Evolutionary conservation across 2,329 filamentous ascomycete genomes (phyloP).

Genomic region (Phyllachora maydis): DNA sequence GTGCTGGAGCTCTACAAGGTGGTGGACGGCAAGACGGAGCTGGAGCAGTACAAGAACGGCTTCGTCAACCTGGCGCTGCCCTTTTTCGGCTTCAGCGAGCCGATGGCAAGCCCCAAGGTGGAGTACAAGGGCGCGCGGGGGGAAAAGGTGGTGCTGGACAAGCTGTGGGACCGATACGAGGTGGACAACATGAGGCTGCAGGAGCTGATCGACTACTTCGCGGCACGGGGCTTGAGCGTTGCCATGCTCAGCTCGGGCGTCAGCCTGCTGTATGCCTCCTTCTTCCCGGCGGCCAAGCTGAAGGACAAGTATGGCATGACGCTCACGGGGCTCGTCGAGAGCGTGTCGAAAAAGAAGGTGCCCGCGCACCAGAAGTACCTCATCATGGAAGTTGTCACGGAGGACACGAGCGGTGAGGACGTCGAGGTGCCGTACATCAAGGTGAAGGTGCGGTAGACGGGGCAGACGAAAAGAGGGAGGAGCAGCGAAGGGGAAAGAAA

Average conservation of each 20-base stretch:
- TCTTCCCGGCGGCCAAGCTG: conserved; percentile 61
- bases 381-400: conserved; percentile 88
- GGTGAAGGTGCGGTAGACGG: conserved; percentile 42
- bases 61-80: conserved; percentile 92
- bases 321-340: conserved; percentile 72
- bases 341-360: conserved; percentile 79
- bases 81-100: conserved; percentile 97
- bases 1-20: conserved; percentile 92
- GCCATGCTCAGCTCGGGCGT: conserved; percentile 96
- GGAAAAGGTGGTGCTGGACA: conserved; percentile 73
- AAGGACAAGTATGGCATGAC: conserved; percentile 70
- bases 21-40: conserved; percentile 84
- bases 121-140: conserved; percentile 64
- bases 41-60: conserved; percentile 98
- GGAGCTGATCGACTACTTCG: conserved; percentile 69
- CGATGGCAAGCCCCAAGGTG: conserved; percentile 83
- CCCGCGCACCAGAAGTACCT: conserved; percentile 85
- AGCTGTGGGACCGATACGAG: conserved; percentile 96
- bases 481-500: neutral
- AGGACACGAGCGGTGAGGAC: conserved; percentile 76
- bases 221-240: conserved; percentile 59
- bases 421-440: conserved; percentile 96
- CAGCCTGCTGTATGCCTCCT: conserved; percentile 80
- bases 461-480: neutral
- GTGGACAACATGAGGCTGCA: conserved; percentile 65